Base-by-base conservation (phyloP, 2,329 filamentous ascomycete species). In the Ophiostoma populinum region DNA sequence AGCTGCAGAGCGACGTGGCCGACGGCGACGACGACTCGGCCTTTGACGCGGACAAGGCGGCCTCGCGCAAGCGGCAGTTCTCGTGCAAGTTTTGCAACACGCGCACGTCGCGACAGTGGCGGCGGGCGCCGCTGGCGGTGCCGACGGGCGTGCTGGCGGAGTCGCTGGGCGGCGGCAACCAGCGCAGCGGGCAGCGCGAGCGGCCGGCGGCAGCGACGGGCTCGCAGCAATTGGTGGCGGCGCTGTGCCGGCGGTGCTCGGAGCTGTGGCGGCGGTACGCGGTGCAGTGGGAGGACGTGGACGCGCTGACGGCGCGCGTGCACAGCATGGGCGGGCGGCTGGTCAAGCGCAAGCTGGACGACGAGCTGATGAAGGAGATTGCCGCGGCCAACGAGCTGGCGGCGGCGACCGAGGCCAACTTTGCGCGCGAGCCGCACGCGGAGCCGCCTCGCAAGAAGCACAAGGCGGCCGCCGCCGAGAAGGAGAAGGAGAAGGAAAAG, bases 181-280 rank as follows among this genome's bases (percentile, higher is more conserved):
- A 67, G 35, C 80, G 77, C 47, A 68, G 63, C 40, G 71, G 72
- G 36, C 67, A 68, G 47, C 86, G 85, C 54, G 83, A 93, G 44
- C 92, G 87, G 51, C 71, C 70, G 10, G 62, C 66, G 12, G 32
- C 31, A 19, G 40, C 40, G 26, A 42, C 30, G 27, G 37, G 17
- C 13, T 11, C 21, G 21, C 40, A 42, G 37, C 73, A 79, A 46
- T 73, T 79, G 24, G 70, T 92, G 13, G 68, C 86, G 32, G 86
- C 87, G 4, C 67, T 98, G 5, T 98, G 90, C 52, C 69, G 85
- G 39, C 75, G 87, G 40, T 98, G 90, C 50, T 86, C 86, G 18
- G 76, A 90, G 48, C 62, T 98, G 7, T 98, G 90, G 90, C 77
- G 90, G 33, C 81, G 87, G 44, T 98, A 98, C 54, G 87, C 79